phyloP scores from a whole-genome alignment of 2,329 filamentous ascomycete species.

The Aspergillus niger region DNA sequence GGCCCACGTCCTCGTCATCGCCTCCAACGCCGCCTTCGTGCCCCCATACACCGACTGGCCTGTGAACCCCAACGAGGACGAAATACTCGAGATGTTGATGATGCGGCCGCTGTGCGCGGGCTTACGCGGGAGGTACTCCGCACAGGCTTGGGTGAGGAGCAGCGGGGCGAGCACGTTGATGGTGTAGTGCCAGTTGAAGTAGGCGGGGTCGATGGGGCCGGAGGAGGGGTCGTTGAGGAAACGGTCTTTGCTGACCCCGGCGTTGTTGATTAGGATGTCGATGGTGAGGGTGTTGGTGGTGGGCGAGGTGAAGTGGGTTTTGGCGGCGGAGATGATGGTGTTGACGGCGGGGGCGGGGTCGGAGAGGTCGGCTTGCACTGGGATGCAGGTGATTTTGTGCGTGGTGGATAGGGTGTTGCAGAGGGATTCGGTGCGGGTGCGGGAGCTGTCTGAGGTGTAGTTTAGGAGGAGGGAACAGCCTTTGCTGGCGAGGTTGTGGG shows the following conservation, averaged over 20 bases:
- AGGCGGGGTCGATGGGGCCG: slow-evolving; percentile 59
- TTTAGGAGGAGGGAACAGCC: slow-evolving; percentile 70
- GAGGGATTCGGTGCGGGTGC: slow-evolving; percentile 54
- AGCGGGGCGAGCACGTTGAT: slow-evolving; percentile 83
- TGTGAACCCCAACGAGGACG: slow-evolving; percentile 58
- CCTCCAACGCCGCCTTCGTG: slow-evolving; percentile 67
- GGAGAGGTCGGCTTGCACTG: slow-evolving; percentile 72
- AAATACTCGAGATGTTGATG: slow-evolving; percentile 63
- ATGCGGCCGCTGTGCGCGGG: slow-evolving; percentile 60
- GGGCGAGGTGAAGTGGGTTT: slow-evolving; percentile 57
- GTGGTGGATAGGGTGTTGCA: slow-evolving; percentile 57
- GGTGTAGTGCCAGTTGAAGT: slow-evolving; percentile 72
- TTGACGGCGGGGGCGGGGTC: slow-evolving; percentile 60
- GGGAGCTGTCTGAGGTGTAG: slow-evolving; percentile 68
- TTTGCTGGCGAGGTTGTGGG: slow-evolving; percentile 71
- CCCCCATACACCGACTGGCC: slow-evolving; percentile 65
- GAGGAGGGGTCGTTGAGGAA: slow-evolving; percentile 65
- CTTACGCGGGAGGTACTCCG: slow-evolving; percentile 69
- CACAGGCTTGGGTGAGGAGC: slow-evolving; percentile 71
- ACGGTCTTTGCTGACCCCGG: slow-evolving; percentile 60
- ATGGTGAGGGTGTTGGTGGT: slow-evolving; percentile 59
- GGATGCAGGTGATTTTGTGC: slow-evolving; percentile 62
- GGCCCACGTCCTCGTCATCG: slow-evolving; percentile 70
- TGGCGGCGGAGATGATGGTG: slow-evolving; percentile 59
- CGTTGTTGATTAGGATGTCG: slow-evolving; percentile 87